Conservation (phyloP, 2,329 filamentous ascomycete species). For the Coniella vitis region DNA sequence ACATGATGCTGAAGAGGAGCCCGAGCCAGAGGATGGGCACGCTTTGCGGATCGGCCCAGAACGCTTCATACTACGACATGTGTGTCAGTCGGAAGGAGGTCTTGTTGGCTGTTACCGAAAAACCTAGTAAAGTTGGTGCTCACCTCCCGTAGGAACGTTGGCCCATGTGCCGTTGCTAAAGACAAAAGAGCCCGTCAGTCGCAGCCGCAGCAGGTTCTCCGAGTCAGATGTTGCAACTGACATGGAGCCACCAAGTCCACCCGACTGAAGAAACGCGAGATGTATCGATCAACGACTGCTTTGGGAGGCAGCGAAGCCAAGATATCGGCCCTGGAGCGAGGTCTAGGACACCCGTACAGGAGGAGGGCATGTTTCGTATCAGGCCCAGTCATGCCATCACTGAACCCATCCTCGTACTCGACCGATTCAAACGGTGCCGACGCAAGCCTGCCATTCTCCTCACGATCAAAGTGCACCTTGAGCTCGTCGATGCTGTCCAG, state of each 20-base stretch:
- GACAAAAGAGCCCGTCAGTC: neutral
- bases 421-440: conserved; percentile 7
- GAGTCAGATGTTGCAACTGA: neutral
- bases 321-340: conserved; percentile 24
- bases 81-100: neutral
- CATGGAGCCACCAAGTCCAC: conserved; percentile 4
- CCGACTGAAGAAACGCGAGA: conserved; percentile 30
- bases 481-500: conserved; percentile 34
- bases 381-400: too few relatives aligned
- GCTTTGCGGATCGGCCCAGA: conserved; percentile 33
- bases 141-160: conserved; percentile 3
- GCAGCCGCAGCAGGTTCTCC: neutral
- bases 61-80: conserved; percentile 32
- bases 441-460: conserved; percentile 6
- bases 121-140: neutral
- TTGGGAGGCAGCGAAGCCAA: conserved; percentile 27
- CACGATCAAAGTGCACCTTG: conserved; percentile 28
- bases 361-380: conserved; percentile 21
- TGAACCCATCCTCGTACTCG: neutral
- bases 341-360: conserved; percentile 21
- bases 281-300: conserved; percentile 25
- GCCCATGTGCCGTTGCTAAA: conserved; percentile 1
- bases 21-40: conserved; percentile 16
- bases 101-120: too few relatives aligned
- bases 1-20: conserved; percentile 16